Base-by-base conservation (phyloP, 805 yeast genomes). In the Pichia californica region DNA sequence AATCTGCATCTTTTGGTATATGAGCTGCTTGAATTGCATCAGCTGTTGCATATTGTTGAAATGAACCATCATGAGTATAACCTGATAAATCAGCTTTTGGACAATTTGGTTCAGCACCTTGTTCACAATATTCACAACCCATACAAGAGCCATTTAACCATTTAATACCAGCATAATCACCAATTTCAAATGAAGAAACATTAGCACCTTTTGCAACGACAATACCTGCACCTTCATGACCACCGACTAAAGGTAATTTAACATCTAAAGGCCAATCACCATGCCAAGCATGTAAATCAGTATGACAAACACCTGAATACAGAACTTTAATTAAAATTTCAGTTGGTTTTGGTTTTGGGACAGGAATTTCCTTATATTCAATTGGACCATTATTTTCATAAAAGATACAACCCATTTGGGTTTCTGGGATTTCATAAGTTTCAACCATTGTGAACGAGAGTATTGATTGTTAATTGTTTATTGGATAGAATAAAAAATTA, bases 231-330 rank as follows among this genome's bases (percentile, higher is more conserved):
- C 89, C 91, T 67, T 83, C 91, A 67, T 83, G 91, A 56, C 91
- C 91, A 50, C 88, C 89, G 38, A 83, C 86, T 52, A 81, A 69
- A 26, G 88, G 88, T 50, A 79, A 70, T 60, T 79, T 79, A 52
- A 79, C 74, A 50, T 67, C 74, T 63, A 81, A 69, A 42, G 91
- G 89, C 91, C 93, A 85, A 69, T 86, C 94, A 57, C 93, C 94
- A 60, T 81, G 74, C 88, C 88, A 83, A 46, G 89, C 93, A 70
- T 86, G 95, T 63, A 86, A 75, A 62, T 85, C 95, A 34, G 94
- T 84, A 72, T 87, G 95, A 66, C 95, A 85, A 46, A 85, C 93
- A 65, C 95, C 95, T 18, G 93, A 78, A 73, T 79, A 85, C 66
- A 75, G 74, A 64, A 86, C 79, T 62, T 86, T 75, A 67, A 86